A percentile compares a stretch with the other conserved stretches of the same genome.
phyloP scores from a whole-genome alignment of 495 filamentous ascomycete genomes.

The Astrothelium macrocarpum region DNA sequence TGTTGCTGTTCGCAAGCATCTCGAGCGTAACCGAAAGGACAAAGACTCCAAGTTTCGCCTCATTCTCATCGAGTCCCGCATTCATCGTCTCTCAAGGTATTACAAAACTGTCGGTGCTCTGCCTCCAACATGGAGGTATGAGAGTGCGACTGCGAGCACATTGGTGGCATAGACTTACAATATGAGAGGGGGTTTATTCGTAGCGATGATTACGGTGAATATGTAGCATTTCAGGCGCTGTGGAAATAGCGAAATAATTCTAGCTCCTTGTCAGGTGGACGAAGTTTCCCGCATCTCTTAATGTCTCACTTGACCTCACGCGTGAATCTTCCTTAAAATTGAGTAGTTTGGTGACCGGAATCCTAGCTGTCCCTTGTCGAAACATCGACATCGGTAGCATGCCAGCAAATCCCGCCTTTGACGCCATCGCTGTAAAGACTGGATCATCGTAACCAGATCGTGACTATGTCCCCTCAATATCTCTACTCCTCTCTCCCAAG shows the following conservation, averaged over 20 bases:
- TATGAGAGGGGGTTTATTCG: neutral
- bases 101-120: slow-evolving; percentile 99
- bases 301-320: neutral
- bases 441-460: too few species aligned
- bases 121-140: slow-evolving; percentile 95
- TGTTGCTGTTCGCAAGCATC: slow-evolving; percentile 98
- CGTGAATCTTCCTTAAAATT: neutral
- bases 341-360: neutral
- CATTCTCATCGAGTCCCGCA: slow-evolving; percentile 99
- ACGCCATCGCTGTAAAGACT: neutral
- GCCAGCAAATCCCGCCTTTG: neutral
- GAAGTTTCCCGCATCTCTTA: neutral
- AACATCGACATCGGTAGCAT: neutral
- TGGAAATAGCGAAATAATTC: neutral
- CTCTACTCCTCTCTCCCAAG: slow-evolving; percentile 69
- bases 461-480: slow-evolving; percentile 38
- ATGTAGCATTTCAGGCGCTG: neutral
- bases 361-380: neutral
- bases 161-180: slow-evolving; percentile 44
- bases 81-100: slow-evolving; percentile 93
- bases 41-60: slow-evolving; percentile 99
- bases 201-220: neutral
- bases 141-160: slow-evolving; percentile 44
- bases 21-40: slow-evolving; percentile 99
- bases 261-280: neutral